Evolutionary conservation across 345 rosid species (phyloP).

Genomic region (Lepidium aucheri): DNA sequence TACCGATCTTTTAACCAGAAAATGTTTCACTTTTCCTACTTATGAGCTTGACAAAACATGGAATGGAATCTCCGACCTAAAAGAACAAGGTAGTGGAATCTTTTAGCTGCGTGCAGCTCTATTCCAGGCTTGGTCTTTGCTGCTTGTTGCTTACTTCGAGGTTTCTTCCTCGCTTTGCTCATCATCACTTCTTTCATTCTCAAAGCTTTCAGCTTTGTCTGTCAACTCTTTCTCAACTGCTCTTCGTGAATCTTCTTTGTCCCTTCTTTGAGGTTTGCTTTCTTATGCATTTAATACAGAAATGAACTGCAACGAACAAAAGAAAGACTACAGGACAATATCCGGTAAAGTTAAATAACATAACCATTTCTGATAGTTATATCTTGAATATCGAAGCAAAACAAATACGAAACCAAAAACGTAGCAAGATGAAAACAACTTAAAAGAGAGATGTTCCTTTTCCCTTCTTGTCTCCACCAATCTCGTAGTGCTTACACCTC

Average conservation of each 20-base stretch:
- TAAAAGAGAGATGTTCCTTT: slow-evolving; percentile 70
- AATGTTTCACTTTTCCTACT: not conserved
- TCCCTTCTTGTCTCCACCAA: slow-evolving; percentile 79
- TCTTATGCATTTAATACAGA: slow-evolving; percentile 70
- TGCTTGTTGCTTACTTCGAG: slow-evolving; percentile 27
- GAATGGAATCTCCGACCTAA: not conserved
- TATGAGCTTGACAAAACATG: not conserved
- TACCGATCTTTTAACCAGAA: not conserved
- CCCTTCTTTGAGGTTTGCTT: slow-evolving; percentile 73
- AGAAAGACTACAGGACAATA: not conserved
- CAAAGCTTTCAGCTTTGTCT: slow-evolving; percentile 58
- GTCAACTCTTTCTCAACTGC: slow-evolving; percentile 46
- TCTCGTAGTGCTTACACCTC: slow-evolving; percentile 78
- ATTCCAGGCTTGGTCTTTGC: slow-evolving; percentile 37
- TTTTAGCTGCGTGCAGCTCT: too few species aligned
- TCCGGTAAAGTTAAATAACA: not conserved
- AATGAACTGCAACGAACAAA: slow-evolving; percentile 41
- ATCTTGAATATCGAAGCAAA: not conserved
- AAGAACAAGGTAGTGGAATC: not conserved
- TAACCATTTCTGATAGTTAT: not conserved
- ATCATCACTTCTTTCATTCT: slow-evolving; percentile 35
- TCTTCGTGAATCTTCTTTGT: slow-evolving; percentile 37
- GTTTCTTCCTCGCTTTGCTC: slow-evolving; percentile 36
- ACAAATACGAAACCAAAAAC: not conserved
- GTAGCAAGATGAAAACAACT: not conserved